Base-by-base conservation (phyloP, 106 monocot species). In the Acorus gramineus region DNA sequence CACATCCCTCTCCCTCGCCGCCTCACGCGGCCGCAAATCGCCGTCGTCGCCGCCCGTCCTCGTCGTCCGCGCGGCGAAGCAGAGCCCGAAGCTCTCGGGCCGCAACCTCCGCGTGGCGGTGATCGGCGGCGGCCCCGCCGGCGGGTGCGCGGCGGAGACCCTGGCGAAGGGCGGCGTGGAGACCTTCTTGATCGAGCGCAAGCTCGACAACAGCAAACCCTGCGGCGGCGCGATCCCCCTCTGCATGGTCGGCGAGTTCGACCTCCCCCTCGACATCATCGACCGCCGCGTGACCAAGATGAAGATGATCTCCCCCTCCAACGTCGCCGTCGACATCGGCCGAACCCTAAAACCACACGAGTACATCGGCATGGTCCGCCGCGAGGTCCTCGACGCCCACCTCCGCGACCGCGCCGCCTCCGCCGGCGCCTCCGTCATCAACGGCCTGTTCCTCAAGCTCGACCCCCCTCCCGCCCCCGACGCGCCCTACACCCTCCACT, bases 381-480 rank as follows among this genome's bases (percentile, higher is more conserved):
- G n/a, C 28, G 28, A 28, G 28, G 28, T 28, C 28, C 28, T 28
- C 28, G 28, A 28, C 28, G 28, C 28, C 28, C 28, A 28, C 28
- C 28, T 28, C 9, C 68, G 90, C 0, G 74, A 69, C 11, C 81
- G 87, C 48, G 90, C 95, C 11, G 47, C 65, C 7, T 66, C 61
- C 3, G 78, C 76, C 13, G 90, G 90, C 8, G 87, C 90, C 11
- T 61, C 69, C 8, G 80, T 96, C 28, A 61, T 95, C 69, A 90
- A 90, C 11, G 83, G 83, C 50, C 80, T 83, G 42, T 87, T 83
- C 66, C 80, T 83, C 50, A 74, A 62, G 58, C 64, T 73, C 57
- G 80, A 87, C 44, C 45, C 28, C 46, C 83, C 87, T 11, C 44
- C 71, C 56, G 50, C 70, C 11, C 61, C 66, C 8, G 61, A 48